Conservation (phyloP, 2,329 filamentous ascomycete genomes). For the Dryadomyces quercus-mongolicae region DNA sequence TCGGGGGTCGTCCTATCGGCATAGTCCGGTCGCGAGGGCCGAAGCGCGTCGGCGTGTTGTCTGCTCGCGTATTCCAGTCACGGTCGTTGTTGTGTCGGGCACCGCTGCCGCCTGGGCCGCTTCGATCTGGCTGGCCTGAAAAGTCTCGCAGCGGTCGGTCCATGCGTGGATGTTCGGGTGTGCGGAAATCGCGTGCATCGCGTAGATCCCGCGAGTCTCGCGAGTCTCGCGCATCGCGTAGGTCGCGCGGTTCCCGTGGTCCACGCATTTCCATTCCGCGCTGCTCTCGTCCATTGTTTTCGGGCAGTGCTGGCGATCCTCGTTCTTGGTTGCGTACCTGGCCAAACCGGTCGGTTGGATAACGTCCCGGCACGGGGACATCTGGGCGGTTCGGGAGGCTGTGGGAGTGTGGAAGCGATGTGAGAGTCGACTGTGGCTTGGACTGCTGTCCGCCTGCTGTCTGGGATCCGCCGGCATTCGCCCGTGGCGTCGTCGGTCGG, state of each 20-base stretch:
- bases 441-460: slow-evolving; percentile 3
- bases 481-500: slow-evolving; percentile 18
- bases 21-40: background rate
- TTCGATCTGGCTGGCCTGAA: slow-evolving; percentile 10
- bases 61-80: slow-evolving; percentile 23
- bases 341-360: slow-evolving; percentile 14
- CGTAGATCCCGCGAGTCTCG: slow-evolving; percentile 27
- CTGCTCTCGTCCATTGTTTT: background rate
- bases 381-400: slow-evolving; percentile 19
- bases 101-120: slow-evolving; percentile 25
- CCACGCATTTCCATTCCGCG: too few species aligned
- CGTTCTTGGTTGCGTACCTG: slow-evolving; percentile 13
- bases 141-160: slow-evolving; percentile 27
- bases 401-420: slow-evolving; percentile 16
- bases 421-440: slow-evolving; percentile 22
- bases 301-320: background rate
- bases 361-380: slow-evolving; percentile 12
- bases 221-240: slow-evolving; percentile 13
- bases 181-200: slow-evolving; percentile 21
- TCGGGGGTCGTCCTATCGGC: background rate
- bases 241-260: background rate
- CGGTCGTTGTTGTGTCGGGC: slow-evolving; percentile 28
- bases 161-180: slow-evolving; percentile 26
- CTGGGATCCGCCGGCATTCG: slow-evolving; percentile 11
- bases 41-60: slow-evolving; percentile 9